Base-by-base conservation (phyloP, 108 stramenopile genomes). In the Stephanodiscus minutulus region DNA sequence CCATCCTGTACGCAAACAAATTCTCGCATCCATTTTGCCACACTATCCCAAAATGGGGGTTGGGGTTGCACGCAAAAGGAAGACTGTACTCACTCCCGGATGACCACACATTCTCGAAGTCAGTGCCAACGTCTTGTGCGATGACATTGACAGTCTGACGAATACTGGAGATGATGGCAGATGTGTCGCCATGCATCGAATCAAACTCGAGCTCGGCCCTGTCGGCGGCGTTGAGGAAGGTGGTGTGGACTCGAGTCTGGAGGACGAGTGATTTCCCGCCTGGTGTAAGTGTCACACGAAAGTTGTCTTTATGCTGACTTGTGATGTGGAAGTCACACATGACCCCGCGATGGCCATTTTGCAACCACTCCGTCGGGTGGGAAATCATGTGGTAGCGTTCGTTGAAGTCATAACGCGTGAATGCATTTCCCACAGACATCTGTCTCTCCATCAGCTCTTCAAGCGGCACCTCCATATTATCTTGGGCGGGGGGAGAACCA, bases 251-350 rank as follows among this genome's bases (percentile, higher is more conserved):
- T 44, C 43, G 43, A 44, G 43, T 44, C 43, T 44, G 43, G 43
- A 44, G 43, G 43, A 44, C 15, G 43, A 44, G 15, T 2, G 43
- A 11, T 44, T 44, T 12, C 43, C 43, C 43, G 43, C 13, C 13
- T 44, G 43, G 13, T 12, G 15, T 44, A 44, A 44, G 11, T 44
- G 43, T 44, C 15, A 15, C 43, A 44, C 43, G 43, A 44, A 44
- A 44, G 43, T 44, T 44, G 43, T 44, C 43, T 44, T 44, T 44
- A 15, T 44, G 43, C 43, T 44, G 43, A 44, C 43, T 44, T 44
- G 43, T 44, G 43, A 44, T 15, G 13, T 44, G 43, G 43, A 44
- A 44, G 43, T 44, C 43, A 44, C 43, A 44, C 13, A 44, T 44
- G 12, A 44, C 43, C 11, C 43, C 15, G 43, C 43, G 43, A 44